Percentiles rank a stretch among this genome's conserved stretches.
Evolutionary conservation across 2,329 filamentous ascomycete species (phyloP).

Genomic region (Fusarium phyllophilum): DNA sequence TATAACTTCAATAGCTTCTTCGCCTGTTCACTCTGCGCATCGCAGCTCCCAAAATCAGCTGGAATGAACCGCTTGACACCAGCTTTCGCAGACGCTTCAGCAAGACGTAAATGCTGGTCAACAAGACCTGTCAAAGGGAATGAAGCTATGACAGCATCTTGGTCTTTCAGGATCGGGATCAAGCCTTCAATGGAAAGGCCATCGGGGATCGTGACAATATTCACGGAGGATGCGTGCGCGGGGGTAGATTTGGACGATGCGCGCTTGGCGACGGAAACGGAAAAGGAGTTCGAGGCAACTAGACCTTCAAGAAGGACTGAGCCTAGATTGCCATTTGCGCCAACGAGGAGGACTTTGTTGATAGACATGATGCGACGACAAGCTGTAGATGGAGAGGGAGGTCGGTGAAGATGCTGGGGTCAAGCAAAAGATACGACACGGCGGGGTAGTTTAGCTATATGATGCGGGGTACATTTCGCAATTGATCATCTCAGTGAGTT

Average conservation of each 20-base stretch:
- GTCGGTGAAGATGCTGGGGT: not conserved
- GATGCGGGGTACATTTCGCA: conserved; percentile 20
- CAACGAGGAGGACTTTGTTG: conserved; percentile 49
- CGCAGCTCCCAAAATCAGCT: conserved; percentile 63
- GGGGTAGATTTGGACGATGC: conserved; percentile 45
- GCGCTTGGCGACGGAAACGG: conserved; percentile 66
- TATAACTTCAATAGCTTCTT: conserved; percentile 48
- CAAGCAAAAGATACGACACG: conserved; percentile 7
- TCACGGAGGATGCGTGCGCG: conserved; percentile 33
- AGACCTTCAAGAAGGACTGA: conserved; percentile 52
- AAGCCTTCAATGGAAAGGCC: conserved; percentile 51
- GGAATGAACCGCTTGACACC: conserved; percentile 71
- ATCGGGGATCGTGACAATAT: conserved; percentile 43
- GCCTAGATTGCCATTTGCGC: conserved; percentile 54
- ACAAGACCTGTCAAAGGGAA: conserved; percentile 57
- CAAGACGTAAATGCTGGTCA: conserved; percentile 57
- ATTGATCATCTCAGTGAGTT: not conserved
- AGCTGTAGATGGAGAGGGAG: not conserved
- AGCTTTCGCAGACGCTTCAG: conserved; percentile 67
- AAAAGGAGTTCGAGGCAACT: conserved; percentile 53
- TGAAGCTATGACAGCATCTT: conserved; percentile 65
- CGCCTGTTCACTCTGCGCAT: conserved; percentile 50
- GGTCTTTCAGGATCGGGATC: conserved; percentile 59
- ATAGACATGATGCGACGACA: conserved; percentile 36
- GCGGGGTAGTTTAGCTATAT: conserved; percentile 21